Base-by-base conservation (phyloP, 768 basidiomycete genomes). In the Serpula lacrymans region DNA sequence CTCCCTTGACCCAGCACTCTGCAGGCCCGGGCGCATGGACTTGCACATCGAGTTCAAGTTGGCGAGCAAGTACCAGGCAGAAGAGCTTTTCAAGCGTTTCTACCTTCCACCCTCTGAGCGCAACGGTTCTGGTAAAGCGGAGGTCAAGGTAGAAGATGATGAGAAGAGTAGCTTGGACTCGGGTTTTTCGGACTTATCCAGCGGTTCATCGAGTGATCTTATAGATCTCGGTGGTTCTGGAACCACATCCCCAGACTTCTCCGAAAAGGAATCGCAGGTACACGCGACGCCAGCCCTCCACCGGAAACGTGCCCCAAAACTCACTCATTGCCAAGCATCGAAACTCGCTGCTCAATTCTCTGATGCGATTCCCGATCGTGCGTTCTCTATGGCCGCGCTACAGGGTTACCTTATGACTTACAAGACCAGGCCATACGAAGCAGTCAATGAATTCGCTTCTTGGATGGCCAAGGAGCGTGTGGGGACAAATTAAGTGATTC, bases 21-120 rank as follows among this genome's bases (percentile, higher is more conserved):
- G 74, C 51, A 78, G 88, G 30, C 82, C 87, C 1, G 88, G 88
- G 18, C 79, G 88, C 10, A 82, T 90, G 78, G 87, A 90, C 54
- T 54, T 88, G 14, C 83, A 87, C 49, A 64, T 90, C 42, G 80
- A 88, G 54, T 89, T 88, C 63, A 76, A 75, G 52, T 69, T 80
- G n/a, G 82, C 88, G 11, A 85, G 80, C 54, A 71, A 64, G 43
- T 78, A 72, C 61, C 87, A 89, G 49, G 81, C 80, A 3, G 60
- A 60, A 25, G 77, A 81, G 51, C 65, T 90, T 6, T 90, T 79
- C 59, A 72, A 65, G 23, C 69, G 74, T 41, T 90, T 90, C 64
- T 90, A 81, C 54, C 63, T 78, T 12, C 78, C 79, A 6, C 9
- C 28, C 1, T 23, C 48, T 6, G 27, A n/a, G 26, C 10, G 2